Conservation (phyloP, 257 asterid species). For the Mentha longifolia region DNA sequence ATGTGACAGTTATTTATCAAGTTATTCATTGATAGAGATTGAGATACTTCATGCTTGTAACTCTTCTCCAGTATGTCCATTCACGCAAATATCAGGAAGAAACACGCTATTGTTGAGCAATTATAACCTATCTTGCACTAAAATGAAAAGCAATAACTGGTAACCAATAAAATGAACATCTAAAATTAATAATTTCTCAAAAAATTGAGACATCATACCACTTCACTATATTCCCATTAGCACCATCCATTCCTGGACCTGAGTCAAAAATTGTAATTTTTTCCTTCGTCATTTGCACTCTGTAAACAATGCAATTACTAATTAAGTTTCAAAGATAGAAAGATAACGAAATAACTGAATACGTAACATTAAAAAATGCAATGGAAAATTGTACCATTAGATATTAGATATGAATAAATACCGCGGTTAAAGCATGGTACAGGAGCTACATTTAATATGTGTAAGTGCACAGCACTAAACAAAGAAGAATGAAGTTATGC, state of each 20-base stretch:
- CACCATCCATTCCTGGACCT: slow-evolving; percentile 88
- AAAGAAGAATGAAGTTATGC: slow-evolving; percentile 9
- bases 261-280: slow-evolving; percentile 63
- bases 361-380: neutral
- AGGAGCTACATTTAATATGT: too few species aligned
- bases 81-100: neutral
- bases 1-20: neutral
- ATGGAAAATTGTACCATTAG: neutral
- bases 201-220: slow-evolving; percentile 51
- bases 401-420: too few species aligned
- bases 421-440: too few species aligned
- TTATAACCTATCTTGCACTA: too few species aligned
- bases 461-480: too few species aligned
- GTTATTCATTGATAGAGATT: neutral
- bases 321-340: slow-evolving; percentile 17
- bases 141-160: too few species aligned
- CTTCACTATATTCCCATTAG: slow-evolving; percentile 58
- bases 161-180: neutral
- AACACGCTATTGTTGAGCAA: neutral
- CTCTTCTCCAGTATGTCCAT: neutral
- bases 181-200: neutral
- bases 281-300: slow-evolving; percentile 40
- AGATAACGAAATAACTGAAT: neutral
- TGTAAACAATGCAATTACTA: slow-evolving; percentile 40
- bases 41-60: too few species aligned